Conservation (phyloP, 2,329 filamentous ascomycete species). For the Elsinoe australis region DNA sequence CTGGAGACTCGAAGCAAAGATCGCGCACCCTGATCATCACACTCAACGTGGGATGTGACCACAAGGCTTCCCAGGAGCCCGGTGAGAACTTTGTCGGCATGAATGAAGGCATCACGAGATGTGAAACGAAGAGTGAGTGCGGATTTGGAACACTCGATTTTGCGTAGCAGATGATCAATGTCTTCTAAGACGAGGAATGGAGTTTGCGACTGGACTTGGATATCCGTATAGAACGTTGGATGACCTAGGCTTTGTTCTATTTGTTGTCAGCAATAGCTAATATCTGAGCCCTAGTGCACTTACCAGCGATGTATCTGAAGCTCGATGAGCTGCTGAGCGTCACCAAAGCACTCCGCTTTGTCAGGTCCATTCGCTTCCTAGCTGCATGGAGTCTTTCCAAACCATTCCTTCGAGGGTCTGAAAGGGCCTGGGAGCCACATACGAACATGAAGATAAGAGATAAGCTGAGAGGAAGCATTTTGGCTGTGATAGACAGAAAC, state of each 20-base stretch:
- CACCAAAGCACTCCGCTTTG: neutral
- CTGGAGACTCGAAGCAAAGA: neutral
- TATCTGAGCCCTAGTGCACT: neutral
- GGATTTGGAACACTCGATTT: neutral
- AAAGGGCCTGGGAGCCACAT: too few species aligned
- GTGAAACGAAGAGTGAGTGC: neutral
- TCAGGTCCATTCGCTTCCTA: neutral
- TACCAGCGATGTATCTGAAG: neutral
- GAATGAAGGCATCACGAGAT: neutral
- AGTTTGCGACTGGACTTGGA: neutral
- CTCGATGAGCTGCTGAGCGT: neutral
- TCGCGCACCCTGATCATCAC: neutral
- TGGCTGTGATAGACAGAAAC: too few species aligned
- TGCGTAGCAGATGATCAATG: neutral
- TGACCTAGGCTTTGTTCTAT: neutral
- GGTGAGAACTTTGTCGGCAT: neutral
- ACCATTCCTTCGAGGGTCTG: too few species aligned
- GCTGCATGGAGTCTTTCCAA: neutral
- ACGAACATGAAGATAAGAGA: too few species aligned
- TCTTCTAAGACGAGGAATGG: neutral
- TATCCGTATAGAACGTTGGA: neutral
- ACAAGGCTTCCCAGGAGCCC: neutral
- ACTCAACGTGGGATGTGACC: neutral
- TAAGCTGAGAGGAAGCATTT: too few species aligned
- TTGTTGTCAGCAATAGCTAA: neutral